A percentile compares a stretch with the other conserved stretches of the same genome.
Evolutionary conservation across 1,284 basidiomycete genomes (phyloP).

Genomic region (Cutaneotrichosporon mucoides): DNA sequence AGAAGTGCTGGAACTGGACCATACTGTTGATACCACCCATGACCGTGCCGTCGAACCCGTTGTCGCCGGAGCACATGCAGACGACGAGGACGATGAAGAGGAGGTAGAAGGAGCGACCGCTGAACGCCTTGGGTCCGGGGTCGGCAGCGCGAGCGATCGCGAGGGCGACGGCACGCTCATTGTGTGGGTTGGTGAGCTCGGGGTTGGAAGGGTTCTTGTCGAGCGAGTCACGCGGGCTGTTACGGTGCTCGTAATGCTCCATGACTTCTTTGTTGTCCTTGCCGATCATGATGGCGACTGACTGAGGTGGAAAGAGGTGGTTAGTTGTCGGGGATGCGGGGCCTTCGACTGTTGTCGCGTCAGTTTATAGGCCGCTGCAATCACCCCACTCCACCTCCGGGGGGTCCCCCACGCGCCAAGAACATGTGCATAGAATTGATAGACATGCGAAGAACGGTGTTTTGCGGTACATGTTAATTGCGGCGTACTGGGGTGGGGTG

Average conservation of each 20-base stretch:
- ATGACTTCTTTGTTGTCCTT: background rate
- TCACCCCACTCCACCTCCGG: too few relatives aligned
- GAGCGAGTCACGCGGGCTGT: background rate
- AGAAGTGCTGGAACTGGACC: slow-evolving; percentile 13
- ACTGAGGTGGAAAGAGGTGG: background rate
- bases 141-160: slow-evolving; percentile 53
- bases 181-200: background rate
- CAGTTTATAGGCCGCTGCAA: too few relatives aligned
- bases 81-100: slow-evolving; percentile 51
- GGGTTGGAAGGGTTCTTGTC: background rate
- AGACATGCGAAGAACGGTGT: too few relatives aligned
- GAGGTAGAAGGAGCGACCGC: slow-evolving; percentile 19
- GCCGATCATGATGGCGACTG: too few relatives aligned
- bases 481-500: too few relatives aligned
- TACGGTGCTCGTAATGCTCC: background rate
- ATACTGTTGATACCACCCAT: slow-evolving; percentile 13
- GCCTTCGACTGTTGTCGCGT: background rate
- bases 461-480: too few relatives aligned
- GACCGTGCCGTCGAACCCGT: slow-evolving; percentile 23
- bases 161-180: slow-evolving; percentile 45
- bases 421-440: too few relatives aligned
- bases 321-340: background rate
- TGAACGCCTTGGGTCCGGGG: slow-evolving; percentile 45
- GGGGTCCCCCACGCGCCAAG: too few relatives aligned
- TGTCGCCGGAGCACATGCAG: slow-evolving; percentile 51